Percentiles rank a stretch among this genome's conserved stretches.
Evolutionary conservation across 1,284 basidiomycete genomes (phyloP).

Genomic region (Phellinidium pouzarii): DNA sequence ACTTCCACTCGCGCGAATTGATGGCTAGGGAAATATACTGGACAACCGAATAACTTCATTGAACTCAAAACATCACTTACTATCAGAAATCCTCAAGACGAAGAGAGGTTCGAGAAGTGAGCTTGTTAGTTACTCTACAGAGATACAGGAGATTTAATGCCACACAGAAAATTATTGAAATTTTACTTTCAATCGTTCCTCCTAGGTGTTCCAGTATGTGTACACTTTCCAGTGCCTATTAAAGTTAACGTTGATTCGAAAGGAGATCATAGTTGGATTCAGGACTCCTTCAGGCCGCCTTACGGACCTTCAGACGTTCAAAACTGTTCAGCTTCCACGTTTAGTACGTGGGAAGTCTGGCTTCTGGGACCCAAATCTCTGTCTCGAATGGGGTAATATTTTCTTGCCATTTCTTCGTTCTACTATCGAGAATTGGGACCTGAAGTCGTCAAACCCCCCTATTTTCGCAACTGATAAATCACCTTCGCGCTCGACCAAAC

Average conservation of each 20-base stretch:
- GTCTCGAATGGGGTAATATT: conserved; percentile 65
- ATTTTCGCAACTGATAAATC: conserved; percentile 1
- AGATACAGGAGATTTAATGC: conserved; percentile 10
- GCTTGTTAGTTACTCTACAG: conserved; percentile 21
- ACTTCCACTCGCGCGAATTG: conserved; percentile 3
- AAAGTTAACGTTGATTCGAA: conserved; percentile 14
- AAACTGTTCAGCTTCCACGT: conserved; percentile 66
- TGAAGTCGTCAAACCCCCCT: conserved; percentile 16
- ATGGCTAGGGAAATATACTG: conserved; percentile 46
- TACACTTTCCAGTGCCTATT: not conserved
- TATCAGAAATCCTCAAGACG: conserved; percentile 66
- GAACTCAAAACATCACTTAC: conserved; percentile 91
- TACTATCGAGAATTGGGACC: conserved; percentile 14
- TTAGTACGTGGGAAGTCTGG: conserved; percentile 66
- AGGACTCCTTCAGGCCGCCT: conserved; percentile 72
- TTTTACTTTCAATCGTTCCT: conserved; percentile 96
- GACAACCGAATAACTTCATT: conserved; percentile 62
- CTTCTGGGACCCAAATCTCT: conserved; percentile 74
- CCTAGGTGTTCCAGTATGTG: conserved; percentile 74
- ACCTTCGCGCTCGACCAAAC: no score
- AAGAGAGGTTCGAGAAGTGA: conserved; percentile 78
- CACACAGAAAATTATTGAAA: conserved; percentile 79
- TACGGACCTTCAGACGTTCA: conserved; percentile 56
- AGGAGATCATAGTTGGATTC: conserved; percentile 91
- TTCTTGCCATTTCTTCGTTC: conserved; percentile 54